These are phyloP conservation scores for Metroxylon sagu DNA, from an alignment of 176 grass and related monocot species.

Conservation along the genomic window DNA sequence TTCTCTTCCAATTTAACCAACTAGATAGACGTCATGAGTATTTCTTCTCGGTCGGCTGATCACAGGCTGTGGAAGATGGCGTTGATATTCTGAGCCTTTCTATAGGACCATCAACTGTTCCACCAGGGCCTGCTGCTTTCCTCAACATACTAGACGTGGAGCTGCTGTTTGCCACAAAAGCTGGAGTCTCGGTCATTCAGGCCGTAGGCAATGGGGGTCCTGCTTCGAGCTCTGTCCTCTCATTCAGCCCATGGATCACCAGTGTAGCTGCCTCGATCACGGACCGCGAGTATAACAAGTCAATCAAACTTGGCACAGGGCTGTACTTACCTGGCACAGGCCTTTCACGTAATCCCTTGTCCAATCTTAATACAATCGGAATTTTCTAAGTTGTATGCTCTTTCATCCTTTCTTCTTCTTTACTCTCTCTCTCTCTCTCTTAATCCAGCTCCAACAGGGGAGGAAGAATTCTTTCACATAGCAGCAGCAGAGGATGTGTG, in stretches of 20 bases:
- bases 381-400: too few species aligned
- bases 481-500: conserved; percentile 49
- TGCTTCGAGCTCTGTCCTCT: conserved; percentile 52
- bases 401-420: conserved; percentile 6
- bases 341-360: conserved; percentile 51
- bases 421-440: conserved; percentile 8
- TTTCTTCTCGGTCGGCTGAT: too few species aligned
- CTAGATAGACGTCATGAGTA: too few species aligned
- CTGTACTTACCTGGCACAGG: conserved; percentile 35
- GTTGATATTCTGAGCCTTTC: conserved; percentile 80
- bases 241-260: conserved; percentile 94
- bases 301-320: conserved; percentile 52
- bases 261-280: conserved; percentile 72
- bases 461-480: conserved; percentile 44
- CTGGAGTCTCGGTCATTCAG: conserved; percentile 82
- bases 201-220: conserved; percentile 75
- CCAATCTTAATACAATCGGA: not conserved
- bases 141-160: conserved; percentile 81
- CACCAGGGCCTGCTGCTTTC: conserved; percentile 61
- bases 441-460: conserved; percentile 53
- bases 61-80: conserved; percentile 85
- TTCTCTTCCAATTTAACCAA: not conserved
- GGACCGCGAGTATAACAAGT: conserved; percentile 64
- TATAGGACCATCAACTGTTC: conserved; percentile 46
- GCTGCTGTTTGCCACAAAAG: conserved; percentile 79